Base-by-base conservation (phyloP, 2,329 filamentous ascomycete species). In the Calonectria ilicicola region DNA sequence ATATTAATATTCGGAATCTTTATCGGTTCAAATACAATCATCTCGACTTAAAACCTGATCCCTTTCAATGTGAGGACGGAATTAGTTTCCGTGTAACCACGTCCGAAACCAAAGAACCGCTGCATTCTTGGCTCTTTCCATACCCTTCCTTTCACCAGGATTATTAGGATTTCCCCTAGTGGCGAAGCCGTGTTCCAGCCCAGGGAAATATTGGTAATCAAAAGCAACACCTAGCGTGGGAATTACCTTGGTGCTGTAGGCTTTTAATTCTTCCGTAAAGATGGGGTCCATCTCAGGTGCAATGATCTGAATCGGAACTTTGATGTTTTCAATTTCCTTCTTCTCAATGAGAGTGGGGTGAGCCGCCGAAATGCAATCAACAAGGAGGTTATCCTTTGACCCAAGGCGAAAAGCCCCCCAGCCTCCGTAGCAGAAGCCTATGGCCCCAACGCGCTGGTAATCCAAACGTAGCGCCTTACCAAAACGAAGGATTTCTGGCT, bases 161-260 rank as follows among this genome's bases (percentile, higher is more conserved):
- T 62, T 67, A 3, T 32, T 40, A 4, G 42, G 32, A 46, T 74
- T 44, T 10, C 72, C 72, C 19, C 72, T 26, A 12, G 66, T 51
- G 5, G 60, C 29, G 67, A 65, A 68, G 8, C 65, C 69, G 29
- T 72, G 69, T 15, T 67, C 42, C 17, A 74, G 32, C 6, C 65
- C 58, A 3, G 72, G 72, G 40, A 74, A 74, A 51, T 72, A 49
- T 23, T 74, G 72, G 49, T 74, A 74, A 35, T 74, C 69, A 17
- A 47, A 74, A 7, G 65, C 40, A 26, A 72, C 27, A 1, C 72
- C 72, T n/a, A 63, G 26, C 17, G 29, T 68, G 5, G 65, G 72
- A 2, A 72, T 56, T 2, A 32, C 38, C 14, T 56, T 21, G 14
- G 53, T 38, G 38, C 35, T 47, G n/a, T 58, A 51, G 5, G 35